phyloP scores from a whole-genome alignment of 2,329 filamentous ascomycete species.

The Penicillium fuscoglaucum region DNA sequence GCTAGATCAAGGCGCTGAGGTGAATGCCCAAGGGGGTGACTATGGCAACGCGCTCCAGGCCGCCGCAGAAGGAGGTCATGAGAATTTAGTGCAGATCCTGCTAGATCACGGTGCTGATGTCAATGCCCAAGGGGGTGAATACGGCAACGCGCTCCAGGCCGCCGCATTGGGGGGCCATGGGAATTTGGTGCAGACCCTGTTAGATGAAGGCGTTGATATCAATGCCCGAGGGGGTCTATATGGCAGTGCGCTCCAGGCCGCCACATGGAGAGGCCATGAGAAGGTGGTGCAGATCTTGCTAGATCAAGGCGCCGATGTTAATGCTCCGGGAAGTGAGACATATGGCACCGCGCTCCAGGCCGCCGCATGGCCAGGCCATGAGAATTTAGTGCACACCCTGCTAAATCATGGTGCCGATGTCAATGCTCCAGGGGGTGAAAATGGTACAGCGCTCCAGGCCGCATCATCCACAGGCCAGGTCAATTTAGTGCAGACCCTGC shows the following conservation, averaged over 20 bases:
- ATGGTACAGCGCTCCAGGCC: not conserved
- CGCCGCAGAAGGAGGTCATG: accelerated
- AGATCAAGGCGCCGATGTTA: slow-evolving; percentile 8
- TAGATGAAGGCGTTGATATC: not conserved
- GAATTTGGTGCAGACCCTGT: not conserved
- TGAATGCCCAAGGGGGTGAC: not conserved
- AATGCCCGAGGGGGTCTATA: not conserved
- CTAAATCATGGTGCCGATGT: not conserved
- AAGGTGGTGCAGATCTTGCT: not conserved
- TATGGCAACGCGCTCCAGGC: not conserved
- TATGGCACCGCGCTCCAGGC: slow-evolving; percentile 7
- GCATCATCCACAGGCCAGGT: accelerated
- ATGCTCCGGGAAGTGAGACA: not conserved
- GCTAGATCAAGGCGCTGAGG: not conserved
- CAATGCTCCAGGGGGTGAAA: not conserved
- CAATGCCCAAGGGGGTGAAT: no score
- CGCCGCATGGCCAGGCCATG: not conserved
- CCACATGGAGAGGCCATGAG: not conserved
- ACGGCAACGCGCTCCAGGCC: no score
- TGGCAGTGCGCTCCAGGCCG: slow-evolving; percentile 6
- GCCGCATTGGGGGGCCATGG: accelerated
- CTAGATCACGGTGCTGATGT: no score
- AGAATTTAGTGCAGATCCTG: not conserved
- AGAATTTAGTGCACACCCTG: slow-evolving; percentile 1
- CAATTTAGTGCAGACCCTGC: not conserved